Percentiles rank a stretch among this genome's conserved stretches.
Conservation (phyloP, 306 rosid species). For the Quercus robur region DNA sequence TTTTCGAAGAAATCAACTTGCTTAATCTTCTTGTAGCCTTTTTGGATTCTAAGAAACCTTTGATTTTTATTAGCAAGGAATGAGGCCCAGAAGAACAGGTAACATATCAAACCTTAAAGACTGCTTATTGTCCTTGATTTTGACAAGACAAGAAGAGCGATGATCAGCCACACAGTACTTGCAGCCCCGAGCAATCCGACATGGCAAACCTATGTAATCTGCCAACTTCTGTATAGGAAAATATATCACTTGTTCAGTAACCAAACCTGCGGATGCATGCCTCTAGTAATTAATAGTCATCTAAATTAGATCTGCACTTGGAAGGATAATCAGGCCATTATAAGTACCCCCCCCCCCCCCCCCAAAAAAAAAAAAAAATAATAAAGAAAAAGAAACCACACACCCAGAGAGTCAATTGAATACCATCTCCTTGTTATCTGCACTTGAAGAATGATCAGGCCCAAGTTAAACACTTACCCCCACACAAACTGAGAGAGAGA, state of each 20-base stretch:
- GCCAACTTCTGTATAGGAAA: constrained; percentile 79
- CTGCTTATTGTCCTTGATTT: constrained; percentile 67
- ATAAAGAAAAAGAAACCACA: background rate
- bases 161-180: constrained; percentile 92
- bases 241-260: constrained; percentile 1
- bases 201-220: constrained; percentile 92
- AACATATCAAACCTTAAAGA: constrained; percentile 52
- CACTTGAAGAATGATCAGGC: constrained; percentile 8
- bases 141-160: constrained; percentile 90
- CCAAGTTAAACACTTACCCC: background rate
- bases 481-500: background rate
- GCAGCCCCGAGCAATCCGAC: constrained; percentile 97
- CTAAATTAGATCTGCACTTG: background rate
- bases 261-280: background rate
- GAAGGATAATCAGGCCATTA: constrained; percentile 8
- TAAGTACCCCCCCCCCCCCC: background rate
- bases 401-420: background rate
- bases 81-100: constrained; percentile 6
- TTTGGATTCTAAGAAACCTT: background rate
- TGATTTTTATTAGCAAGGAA: background rate
- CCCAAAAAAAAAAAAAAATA: too few species aligned
- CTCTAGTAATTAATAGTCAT: background rate
- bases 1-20: background rate
- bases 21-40: background rate
- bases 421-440: background rate